These are phyloP conservation scores for Xylariaceae sp. DNA, from an alignment of 2,329 filamentous ascomycete genomes.

Conservation along the genomic window DNA sequence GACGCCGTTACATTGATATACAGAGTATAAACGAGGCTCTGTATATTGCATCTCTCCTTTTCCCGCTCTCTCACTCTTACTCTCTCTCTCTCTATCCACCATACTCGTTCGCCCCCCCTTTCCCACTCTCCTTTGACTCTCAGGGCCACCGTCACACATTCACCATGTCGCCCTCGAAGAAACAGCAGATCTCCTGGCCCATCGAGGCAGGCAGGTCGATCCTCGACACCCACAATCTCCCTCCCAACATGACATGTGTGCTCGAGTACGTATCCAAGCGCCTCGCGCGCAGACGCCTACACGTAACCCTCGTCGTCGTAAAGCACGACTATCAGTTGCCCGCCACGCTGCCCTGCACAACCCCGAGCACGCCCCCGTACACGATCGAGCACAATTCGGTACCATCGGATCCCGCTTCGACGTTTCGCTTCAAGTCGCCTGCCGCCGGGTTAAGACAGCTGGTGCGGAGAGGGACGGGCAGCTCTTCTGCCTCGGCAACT, in stretches of 20 bases:
- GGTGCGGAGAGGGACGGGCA: slow-evolving; percentile 36
- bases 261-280: slow-evolving; percentile 54
- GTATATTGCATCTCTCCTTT: background rate
- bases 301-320: slow-evolving; percentile 54
- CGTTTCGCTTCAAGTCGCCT: slow-evolving; percentile 30
- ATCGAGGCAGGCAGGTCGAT: slow-evolving; percentile 58
- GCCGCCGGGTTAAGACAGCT: slow-evolving; percentile 36
- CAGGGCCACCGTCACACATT: background rate
- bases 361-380: slow-evolving; percentile 27
- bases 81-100: background rate
- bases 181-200: slow-evolving; percentile 55
- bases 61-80: background rate
- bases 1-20: background rate
- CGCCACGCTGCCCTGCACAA: slow-evolving; percentile 32
- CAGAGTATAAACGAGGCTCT: background rate
- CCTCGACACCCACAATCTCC: slow-evolving; percentile 53
- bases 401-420: slow-evolving; percentile 29
- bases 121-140: background rate
- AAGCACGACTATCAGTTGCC: slow-evolving; percentile 52
- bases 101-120: background rate
- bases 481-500: slow-evolving; percentile 30
- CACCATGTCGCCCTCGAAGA: slow-evolving; percentile 38
- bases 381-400: slow-evolving; percentile 28
- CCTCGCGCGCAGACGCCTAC: slow-evolving; percentile 49
- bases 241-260: slow-evolving; percentile 47